Conservation (phyloP, 1,284 basidiomycete species). For the Leccinum pachyderme region DNA sequence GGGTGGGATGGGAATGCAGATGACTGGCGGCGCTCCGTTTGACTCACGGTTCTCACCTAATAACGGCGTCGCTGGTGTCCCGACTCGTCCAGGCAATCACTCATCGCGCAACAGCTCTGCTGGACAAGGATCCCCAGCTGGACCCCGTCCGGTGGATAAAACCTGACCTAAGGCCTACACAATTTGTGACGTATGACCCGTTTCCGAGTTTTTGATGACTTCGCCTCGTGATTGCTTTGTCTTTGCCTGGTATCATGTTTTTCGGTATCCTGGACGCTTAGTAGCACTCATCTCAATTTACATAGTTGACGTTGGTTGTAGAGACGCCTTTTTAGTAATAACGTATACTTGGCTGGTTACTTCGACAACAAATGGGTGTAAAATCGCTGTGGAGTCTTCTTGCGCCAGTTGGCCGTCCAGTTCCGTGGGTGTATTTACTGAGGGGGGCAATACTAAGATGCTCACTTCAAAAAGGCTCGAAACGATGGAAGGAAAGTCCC, state of each 20-base stretch:
- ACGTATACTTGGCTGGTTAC: no score
- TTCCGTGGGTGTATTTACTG: constrained; percentile 57
- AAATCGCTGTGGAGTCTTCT: constrained; percentile 94
- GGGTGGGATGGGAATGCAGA: constrained; percentile 48
- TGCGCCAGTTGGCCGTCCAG: constrained; percentile 84
- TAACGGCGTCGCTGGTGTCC: constrained; percentile 28
- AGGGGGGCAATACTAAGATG: background rate
- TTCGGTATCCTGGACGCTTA: constrained; percentile 9
- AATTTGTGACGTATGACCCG: background rate
- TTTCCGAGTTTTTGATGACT: constrained; percentile 16
- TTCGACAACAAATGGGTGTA: constrained; percentile 71
- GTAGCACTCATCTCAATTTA: constrained; percentile 19
- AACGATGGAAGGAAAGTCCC: constrained; percentile 84
- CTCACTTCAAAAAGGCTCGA: constrained; percentile 62
- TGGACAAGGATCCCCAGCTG: constrained; percentile 34
- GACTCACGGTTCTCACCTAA: constrained; percentile 51
- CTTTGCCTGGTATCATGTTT: constrained; percentile 18
- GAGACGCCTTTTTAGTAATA: constrained; percentile 4
- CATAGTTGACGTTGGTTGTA: constrained; percentile 10
- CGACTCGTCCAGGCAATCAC: constrained; percentile 29
- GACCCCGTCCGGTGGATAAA: constrained; percentile 34
- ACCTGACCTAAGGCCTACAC: constrained; percentile 11
- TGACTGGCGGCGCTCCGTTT: constrained; percentile 57
- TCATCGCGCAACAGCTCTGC: constrained; percentile 34
- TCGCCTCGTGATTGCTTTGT: constrained; percentile 6